Conservation (phyloP, 768 basidiomycete species). For the Naganishia onofrii region DNA sequence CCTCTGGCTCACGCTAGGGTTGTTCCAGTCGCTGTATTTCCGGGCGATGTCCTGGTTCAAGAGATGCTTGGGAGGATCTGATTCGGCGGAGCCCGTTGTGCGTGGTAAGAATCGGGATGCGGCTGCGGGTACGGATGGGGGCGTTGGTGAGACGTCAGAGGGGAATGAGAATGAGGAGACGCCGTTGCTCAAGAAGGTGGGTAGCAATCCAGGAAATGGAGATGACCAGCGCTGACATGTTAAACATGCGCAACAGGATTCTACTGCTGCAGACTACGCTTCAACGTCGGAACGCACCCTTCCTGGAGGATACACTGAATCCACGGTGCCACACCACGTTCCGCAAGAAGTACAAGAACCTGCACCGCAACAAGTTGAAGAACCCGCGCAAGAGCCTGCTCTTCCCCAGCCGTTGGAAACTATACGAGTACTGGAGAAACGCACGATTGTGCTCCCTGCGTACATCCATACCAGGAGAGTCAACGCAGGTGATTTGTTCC, state of each 20-base stretch:
- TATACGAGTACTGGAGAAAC: background rate
- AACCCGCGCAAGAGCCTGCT: background rate
- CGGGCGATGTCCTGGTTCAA: conserved; percentile 10
- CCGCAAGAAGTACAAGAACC: conserved; percentile 1
- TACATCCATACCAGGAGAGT: background rate
- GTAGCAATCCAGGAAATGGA: background rate
- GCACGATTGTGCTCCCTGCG: background rate
- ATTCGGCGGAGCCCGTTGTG: too few relatives aligned
- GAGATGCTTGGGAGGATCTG: background rate
- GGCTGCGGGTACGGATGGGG: too few relatives aligned
- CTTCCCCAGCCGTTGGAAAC: background rate
- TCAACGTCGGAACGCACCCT: conserved; percentile 1
- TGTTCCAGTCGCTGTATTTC: conserved; percentile 3
- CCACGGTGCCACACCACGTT: too few relatives aligned
- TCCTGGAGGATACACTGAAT: too few relatives aligned
- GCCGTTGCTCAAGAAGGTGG: conserved; percentile 26
- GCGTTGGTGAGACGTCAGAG: background rate
- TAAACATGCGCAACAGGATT: background rate
- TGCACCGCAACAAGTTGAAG: background rate
- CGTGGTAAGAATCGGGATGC: too few relatives aligned
- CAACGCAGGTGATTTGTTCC: background rate
- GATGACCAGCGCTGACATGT: too few relatives aligned
- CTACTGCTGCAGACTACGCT: background rate
- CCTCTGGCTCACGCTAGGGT: conserved; percentile 17
- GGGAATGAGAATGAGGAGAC: conserved; percentile 36